A percentile compares a stretch with the other conserved stretches of the same genome.
These are phyloP conservation scores for Areca catechu DNA, from an alignment of 176 grass and related monocot genomes.

Conservation along the genomic window DNA sequence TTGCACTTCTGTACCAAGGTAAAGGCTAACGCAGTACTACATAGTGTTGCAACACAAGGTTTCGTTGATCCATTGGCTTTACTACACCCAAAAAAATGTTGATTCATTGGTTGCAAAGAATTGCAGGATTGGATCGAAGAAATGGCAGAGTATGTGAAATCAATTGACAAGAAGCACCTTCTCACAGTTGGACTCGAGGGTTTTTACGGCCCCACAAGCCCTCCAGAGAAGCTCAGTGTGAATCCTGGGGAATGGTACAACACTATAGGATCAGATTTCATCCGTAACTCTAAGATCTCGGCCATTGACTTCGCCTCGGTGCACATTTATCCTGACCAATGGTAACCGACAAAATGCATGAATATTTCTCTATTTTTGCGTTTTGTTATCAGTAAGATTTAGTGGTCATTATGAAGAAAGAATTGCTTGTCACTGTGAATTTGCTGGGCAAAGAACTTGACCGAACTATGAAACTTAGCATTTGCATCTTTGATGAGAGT, in stretches of 20 bases:
- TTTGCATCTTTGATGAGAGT: no score
- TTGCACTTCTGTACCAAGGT: no score
- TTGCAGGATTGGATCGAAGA: constrained; percentile 85
- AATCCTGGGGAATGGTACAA: constrained; percentile 69
- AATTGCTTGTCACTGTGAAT: no score
- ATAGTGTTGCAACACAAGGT: background rate
- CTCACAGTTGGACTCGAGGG: constrained; percentile 78
- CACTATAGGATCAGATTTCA: constrained; percentile 76
- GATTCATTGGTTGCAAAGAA: no score
- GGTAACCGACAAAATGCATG: constrained; percentile 24
- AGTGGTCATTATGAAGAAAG: no score
- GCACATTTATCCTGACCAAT: constrained; percentile 85
- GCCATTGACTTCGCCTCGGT: constrained; percentile 84
- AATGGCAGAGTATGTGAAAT: constrained; percentile 76
- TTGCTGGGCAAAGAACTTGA: no score
- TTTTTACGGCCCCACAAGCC: constrained; percentile 65
- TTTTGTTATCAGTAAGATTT: no score
- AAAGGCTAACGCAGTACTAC: background rate
- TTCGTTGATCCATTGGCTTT: background rate
- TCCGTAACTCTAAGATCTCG: constrained; percentile 58
- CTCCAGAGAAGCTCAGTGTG: constrained; percentile 32
- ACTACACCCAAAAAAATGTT: background rate
- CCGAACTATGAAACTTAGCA: no score
- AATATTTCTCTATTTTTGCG: no score
- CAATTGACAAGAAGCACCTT: constrained; percentile 65